phyloP scores from a whole-genome alignment of 108 stramenopile genomes.

The Fistulifera solaris region DNA sequence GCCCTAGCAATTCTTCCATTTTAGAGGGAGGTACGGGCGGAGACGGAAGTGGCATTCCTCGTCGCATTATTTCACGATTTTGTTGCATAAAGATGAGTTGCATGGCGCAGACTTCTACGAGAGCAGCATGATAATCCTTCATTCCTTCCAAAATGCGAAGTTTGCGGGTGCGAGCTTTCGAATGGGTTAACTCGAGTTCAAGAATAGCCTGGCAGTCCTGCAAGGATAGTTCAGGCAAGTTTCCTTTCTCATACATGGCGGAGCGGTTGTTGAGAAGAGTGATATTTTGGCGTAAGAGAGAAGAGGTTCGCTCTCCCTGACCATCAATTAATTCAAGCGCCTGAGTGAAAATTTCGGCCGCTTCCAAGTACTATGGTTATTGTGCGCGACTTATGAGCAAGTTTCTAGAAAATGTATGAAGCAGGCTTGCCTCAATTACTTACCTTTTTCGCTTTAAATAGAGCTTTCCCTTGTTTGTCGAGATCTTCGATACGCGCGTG shows the following conservation, averaged over 20 bases:
- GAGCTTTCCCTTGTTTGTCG: slow-evolving; percentile 75
- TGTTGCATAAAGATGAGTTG: slow-evolving; percentile 80
- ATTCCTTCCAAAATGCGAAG: slow-evolving; percentile 67
- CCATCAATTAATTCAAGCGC: slow-evolving; percentile 63
- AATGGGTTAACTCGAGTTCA: slow-evolving; percentile 45
- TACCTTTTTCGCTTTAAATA: slow-evolving; percentile 71
- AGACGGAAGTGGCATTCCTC: slow-evolving; percentile 56
- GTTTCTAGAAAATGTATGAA: too few species aligned
- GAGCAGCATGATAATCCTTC: slow-evolving; percentile 18
- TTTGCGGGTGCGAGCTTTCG: slow-evolving; percentile 75
- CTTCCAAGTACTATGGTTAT: slow-evolving; percentile 48
- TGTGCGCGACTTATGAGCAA: neutral
- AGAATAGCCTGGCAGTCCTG: slow-evolving; percentile 68
- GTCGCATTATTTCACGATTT: slow-evolving; percentile 62
- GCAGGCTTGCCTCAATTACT: neutral
- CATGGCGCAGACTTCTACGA: slow-evolving; percentile 75
- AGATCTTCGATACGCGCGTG: slow-evolving; percentile 72
- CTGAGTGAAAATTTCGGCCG: slow-evolving; percentile 71
- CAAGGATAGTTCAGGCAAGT: slow-evolving; percentile 63
- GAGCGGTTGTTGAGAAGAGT: slow-evolving; percentile 85
- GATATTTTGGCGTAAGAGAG: slow-evolving; percentile 59
- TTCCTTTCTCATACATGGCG: slow-evolving; percentile 92
- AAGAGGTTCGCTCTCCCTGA: slow-evolving; percentile 4
- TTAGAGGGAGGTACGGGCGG: slow-evolving; percentile 77
- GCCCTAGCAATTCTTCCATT: slow-evolving; percentile 64